phyloP scores from a whole-genome alignment of 176 grass and related monocot species.

The Phragmites australis region DNA sequence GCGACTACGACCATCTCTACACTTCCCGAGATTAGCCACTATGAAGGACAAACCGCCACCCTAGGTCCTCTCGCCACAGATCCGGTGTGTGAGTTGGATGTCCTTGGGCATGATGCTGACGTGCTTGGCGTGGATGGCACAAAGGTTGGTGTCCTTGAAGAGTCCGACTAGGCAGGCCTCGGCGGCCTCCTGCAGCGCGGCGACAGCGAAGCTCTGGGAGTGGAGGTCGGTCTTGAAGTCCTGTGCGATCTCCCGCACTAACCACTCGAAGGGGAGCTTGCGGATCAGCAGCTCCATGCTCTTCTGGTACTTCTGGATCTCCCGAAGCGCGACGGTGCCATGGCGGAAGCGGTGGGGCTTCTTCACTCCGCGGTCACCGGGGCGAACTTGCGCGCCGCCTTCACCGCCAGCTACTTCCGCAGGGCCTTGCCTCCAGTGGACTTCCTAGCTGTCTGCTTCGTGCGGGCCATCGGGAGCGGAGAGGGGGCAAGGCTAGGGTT shows the following conservation, averaged over 20 bases:
- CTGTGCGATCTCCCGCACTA: slow-evolving; percentile 66
- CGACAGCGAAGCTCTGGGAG: slow-evolving; percentile 70
- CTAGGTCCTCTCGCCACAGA: slow-evolving; percentile 67
- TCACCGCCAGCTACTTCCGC: slow-evolving; percentile 64
- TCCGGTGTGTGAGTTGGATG: slow-evolving; percentile 64
- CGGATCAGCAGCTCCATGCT: slow-evolving; percentile 75
- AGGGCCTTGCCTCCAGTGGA: slow-evolving; percentile 75
- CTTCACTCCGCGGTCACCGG: slow-evolving; percentile 70
- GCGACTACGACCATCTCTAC: neutral
- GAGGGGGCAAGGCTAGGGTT: neutral
- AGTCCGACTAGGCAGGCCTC: slow-evolving; percentile 72
- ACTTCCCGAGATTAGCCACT: neutral
- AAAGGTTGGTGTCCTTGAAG: slow-evolving; percentile 79
- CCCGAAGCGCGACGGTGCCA: slow-evolving; percentile 65
- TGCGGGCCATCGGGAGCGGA: slow-evolving; percentile 46
- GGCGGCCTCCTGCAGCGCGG: slow-evolving; percentile 74
- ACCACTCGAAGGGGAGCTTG: slow-evolving; percentile 71
- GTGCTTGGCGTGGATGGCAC: slow-evolving; percentile 75
- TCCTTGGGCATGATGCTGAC: slow-evolving; percentile 88
- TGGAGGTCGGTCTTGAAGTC: slow-evolving; percentile 79
- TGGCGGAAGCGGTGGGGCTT: slow-evolving; percentile 76
- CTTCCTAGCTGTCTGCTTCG: slow-evolving; percentile 70
- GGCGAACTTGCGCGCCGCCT: slow-evolving; percentile 63
- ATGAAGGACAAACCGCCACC: rapidly evolving
- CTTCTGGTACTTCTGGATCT: slow-evolving; percentile 89